Base-by-base conservation (phyloP, 2,329 filamentous ascomycete species). In the Coniosporium tulheliwenetii region DNA sequence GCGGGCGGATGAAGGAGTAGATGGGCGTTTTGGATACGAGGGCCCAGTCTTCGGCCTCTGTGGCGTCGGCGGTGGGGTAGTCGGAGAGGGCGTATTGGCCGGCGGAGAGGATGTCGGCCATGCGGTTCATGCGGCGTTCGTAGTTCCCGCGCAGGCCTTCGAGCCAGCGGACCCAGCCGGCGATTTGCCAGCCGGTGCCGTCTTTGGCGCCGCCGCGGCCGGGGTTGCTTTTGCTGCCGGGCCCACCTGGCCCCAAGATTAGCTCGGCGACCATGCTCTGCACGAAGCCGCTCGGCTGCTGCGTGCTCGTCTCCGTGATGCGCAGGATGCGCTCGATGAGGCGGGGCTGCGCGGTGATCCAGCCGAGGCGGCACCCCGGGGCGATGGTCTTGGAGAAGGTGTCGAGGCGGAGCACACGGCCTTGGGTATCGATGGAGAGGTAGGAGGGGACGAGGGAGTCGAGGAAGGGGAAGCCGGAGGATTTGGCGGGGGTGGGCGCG, bases 301-400 rank as follows among this genome's bases (percentile, higher is more conserved):
- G 81, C 0, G 86, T 93, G 13, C 73, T 73, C 1, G 74, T 70
- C 59, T 95, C 87, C 14, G 77, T 79, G 51, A 93, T 81, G 41
- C 81, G 79, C 12, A 70, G 55, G 26, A 91, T 64, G 5, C 82
- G 76, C 58, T 93, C 84, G 37, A 86, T 69, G 38, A 95, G 65
- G 1, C 66, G 76, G 1, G 86, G 85, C 53, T 93, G 82, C 0
- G 82, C 79, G 0, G 87, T 93, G 48, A 94, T 78, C 85, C 86
- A 95, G 34, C 89, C 89, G 1, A 95, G 66, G 29, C 89, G 78
- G 54, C 85, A 93, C 2, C 89, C 89, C 0, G 89, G 89, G 0
- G 86, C 86, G 13, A 94, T 73, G 0, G 85, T 93, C 64, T 96
- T 95, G 53, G 83, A 91, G 59, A 95, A 95, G 1, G 87, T 94